These are phyloP conservation scores for Yamadazyma taylorii DNA, from an alignment of 1,139 yeast genomes.

Conservation along the genomic window DNA sequence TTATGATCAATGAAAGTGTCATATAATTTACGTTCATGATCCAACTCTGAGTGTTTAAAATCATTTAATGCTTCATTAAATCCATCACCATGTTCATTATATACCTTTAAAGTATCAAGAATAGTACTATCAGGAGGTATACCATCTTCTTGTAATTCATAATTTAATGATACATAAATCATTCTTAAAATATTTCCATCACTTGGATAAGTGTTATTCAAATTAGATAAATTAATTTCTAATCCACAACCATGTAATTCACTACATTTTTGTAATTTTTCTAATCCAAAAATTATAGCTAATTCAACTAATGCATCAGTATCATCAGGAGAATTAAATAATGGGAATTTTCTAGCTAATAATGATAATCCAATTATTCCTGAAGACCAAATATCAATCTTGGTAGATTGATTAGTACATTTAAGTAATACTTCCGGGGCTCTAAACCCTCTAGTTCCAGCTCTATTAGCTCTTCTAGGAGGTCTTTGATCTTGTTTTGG, in stretches of 20 bases:
- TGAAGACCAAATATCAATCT: constrained; percentile 90
- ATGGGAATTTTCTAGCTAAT: constrained; percentile 73
- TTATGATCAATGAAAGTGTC: constrained; percentile 42
- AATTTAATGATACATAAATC: constrained; percentile 28
- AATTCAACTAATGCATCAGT: constrained; percentile 87
- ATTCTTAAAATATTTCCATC: constrained; percentile 36
- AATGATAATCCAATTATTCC: constrained; percentile 82
- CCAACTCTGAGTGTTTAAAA: constrained; percentile 12
- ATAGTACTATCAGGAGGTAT: constrained; percentile 42
- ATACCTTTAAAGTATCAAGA: constrained; percentile 36
- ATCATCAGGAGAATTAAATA: constrained; percentile 89
- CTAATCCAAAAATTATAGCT: constrained; percentile 78
- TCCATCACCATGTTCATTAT: constrained; percentile 23
- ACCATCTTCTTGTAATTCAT: constrained; percentile 36
- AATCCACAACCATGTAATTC: constrained; percentile 85
- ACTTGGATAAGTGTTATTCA: constrained; percentile 14
- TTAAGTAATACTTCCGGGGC: constrained; percentile 93
- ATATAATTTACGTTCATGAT: constrained; percentile 25
- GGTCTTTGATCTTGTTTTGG: constrained; percentile 83
- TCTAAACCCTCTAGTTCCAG: constrained; percentile 95
- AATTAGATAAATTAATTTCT: constrained; percentile 51
- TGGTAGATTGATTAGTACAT: constrained; percentile 80
- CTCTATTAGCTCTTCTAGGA: constrained; percentile 91
- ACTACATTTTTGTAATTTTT: constrained; percentile 74
- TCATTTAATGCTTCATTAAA: constrained; percentile 8